Conservation (phyloP, 148 eudicot genomes). For the Euryodendron excelsum region DNA sequence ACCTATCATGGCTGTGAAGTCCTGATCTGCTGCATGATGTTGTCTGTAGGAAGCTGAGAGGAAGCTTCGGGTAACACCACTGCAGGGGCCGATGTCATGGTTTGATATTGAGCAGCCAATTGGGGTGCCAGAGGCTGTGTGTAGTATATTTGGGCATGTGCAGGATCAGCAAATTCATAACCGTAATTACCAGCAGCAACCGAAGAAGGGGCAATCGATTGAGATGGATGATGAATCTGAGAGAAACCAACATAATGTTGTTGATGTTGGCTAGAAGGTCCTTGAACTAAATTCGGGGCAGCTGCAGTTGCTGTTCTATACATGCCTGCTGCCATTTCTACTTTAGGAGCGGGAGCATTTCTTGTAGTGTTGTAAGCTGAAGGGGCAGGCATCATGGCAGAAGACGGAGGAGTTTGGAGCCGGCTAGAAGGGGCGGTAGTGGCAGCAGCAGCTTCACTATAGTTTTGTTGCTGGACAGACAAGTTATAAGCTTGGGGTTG, state of each 20-base stretch:
- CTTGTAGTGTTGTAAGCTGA: conserved; percentile 34
- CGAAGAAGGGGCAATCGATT: conserved; percentile 53
- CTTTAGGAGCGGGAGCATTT: conserved; percentile 46
- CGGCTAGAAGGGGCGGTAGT: conserved; percentile 32
- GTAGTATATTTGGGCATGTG: conserved; percentile 55
- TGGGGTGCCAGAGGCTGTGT: conserved; percentile 59
- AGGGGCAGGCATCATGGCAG: conserved; percentile 27
- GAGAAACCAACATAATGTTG: conserved; percentile 57
- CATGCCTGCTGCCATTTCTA: conserved; percentile 47
- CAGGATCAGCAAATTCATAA: conserved; percentile 64
- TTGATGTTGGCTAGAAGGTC: conserved; percentile 44
- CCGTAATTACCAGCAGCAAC: conserved; percentile 48
- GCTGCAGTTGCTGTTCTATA: conserved; percentile 49
- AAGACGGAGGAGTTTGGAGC: conserved; percentile 46
- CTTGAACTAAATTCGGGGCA: conserved; percentile 45
- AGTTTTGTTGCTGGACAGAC: conserved; percentile 49
- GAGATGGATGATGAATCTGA: conserved; percentile 72
- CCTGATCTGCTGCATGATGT: conserved; percentile 45
- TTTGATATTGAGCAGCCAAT: conserved; percentile 68
- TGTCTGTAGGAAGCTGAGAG: conserved; percentile 53
- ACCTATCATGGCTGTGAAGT: conserved; percentile 49
- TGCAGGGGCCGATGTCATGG: conserved; percentile 38
- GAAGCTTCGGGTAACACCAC: conserved; percentile 46
- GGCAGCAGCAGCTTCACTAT: conserved; percentile 35
- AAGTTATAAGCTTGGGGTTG: conserved; percentile 62